Base-by-base conservation (phyloP, 2,329 filamentous ascomycete genomes). In the Fusarium subtropicale region DNA sequence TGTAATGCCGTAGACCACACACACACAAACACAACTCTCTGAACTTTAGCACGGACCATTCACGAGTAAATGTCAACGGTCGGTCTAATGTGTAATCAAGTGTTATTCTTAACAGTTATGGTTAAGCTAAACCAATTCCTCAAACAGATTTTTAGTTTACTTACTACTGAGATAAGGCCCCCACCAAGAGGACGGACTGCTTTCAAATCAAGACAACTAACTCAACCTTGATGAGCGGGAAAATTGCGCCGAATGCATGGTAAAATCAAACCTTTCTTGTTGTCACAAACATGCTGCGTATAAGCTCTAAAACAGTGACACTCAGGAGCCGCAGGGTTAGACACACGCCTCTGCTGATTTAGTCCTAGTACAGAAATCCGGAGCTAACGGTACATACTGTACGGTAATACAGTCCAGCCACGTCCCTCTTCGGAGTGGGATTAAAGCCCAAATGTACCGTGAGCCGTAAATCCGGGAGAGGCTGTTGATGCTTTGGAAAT, bases 391-490 rank as follows among this genome's bases (percentile, higher is more conserved):
- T 39, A 13, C 36, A 39, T n/a, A 39, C 20, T 46, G 31, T 46
- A 66, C 20, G 34, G 31, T 36, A 51, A 26, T 51, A 39, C 48
- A 41, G 34, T 34, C n/a, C 12, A 20, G 33, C 24, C 46, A 33
- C 31, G 16, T 44, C 41, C 22, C 15, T 42, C 15, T 42, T 26
- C 5, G 6, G 41, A 44, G 41, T 44, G 41, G 41, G 41, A 44
- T 44, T 24, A 22, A 41, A 41, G 38, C 20, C 36, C 15, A 38
- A 39, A 52, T 62, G 62, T 56, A 65, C 46, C 31, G 59, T 68
- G 50, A 71, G 64, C 69, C 71, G 71, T 73, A 74, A 74, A 71
- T 71, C 71, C 71, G 71, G 71, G 45, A 68, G 56, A 55, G 39
- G 56, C 48, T 39, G 22, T 30, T 41, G 53, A 31, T 56, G 54